Conservation (phyloP, 23 red algal species). For the Gracilaria gracilis region DNA sequence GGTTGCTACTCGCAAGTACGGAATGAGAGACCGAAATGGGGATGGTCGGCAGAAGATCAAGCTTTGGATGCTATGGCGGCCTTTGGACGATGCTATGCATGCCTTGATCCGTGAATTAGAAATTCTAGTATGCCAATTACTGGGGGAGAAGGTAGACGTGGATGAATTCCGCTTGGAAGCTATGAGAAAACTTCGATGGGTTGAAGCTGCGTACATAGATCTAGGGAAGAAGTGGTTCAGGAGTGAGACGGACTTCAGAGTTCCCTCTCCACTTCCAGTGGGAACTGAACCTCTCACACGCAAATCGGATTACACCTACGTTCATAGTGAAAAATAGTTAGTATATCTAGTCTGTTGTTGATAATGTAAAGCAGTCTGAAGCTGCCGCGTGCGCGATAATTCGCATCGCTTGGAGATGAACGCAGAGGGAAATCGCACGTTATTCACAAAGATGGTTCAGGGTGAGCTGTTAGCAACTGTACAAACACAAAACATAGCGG, state of each 20-base stretch:
- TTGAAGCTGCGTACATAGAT: not conserved
- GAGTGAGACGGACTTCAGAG: not conserved
- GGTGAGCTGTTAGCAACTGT: too few relatives aligned
- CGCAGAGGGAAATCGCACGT: too few relatives aligned
- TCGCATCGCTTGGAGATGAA: too few relatives aligned
- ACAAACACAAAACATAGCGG: too few relatives aligned
- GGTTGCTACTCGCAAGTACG: not conserved
- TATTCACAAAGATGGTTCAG: too few relatives aligned
- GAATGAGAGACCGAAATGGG: not conserved
- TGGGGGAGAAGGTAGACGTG: not conserved
- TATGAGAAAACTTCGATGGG: not conserved
- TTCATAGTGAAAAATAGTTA: too few relatives aligned
- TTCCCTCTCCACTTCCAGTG: not conserved
- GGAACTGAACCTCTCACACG: not conserved
- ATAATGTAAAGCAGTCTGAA: too few relatives aligned
- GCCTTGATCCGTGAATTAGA: not conserved
- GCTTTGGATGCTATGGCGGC: not conserved
- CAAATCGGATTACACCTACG: too few relatives aligned
- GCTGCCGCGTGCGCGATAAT: too few relatives aligned
- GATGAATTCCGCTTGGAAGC: not conserved
- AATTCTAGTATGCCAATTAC: not conserved
- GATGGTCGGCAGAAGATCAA: not conserved
- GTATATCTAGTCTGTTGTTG: too few relatives aligned
- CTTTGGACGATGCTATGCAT: not conserved
- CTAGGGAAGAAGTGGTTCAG: not conserved